Evolutionary conservation across 2,329 filamentous ascomycete species (phyloP).

Genomic region (Exophiala sp.): DNA sequence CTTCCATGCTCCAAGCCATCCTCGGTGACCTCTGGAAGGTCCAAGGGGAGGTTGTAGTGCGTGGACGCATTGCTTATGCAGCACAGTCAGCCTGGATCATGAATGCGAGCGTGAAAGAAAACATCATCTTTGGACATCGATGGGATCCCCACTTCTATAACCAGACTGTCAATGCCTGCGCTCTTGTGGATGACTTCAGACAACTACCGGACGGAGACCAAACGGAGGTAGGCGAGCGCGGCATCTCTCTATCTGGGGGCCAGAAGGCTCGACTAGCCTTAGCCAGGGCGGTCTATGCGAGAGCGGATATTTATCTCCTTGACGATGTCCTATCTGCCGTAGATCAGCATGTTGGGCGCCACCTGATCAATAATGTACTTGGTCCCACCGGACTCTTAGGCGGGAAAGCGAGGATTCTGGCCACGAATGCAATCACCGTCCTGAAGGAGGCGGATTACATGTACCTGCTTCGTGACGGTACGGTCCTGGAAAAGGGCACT

Average conservation of each 20-base stretch:
- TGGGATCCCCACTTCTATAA: constrained; percentile 95
- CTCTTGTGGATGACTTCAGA: constrained; percentile 81
- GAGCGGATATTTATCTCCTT: constrained; percentile 91
- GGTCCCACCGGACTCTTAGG: constrained; percentile 74
- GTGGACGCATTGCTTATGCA: constrained; percentile 82
- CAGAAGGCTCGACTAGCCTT: constrained; percentile 92
- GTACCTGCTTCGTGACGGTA: constrained; percentile 73
- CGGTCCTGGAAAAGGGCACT: constrained; percentile 79
- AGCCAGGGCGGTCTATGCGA: constrained; percentile 88
- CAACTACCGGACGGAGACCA: constrained; percentile 92
- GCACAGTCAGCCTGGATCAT: constrained; percentile 93
- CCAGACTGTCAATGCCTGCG: constrained; percentile 83
- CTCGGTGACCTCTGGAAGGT: constrained; percentile 90
- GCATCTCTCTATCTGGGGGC: constrained; percentile 90
- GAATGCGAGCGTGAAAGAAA: constrained; percentile 95
- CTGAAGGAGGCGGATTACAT: constrained; percentile 86
- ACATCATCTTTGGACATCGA: constrained; percentile 91
- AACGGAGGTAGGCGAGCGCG: constrained; percentile 92
- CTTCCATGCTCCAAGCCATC: constrained; percentile 80
- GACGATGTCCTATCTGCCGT: constrained; percentile 94
- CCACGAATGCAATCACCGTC: constrained; percentile 91
- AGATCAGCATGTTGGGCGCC: constrained; percentile 93
- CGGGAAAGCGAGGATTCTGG: constrained; percentile 83
- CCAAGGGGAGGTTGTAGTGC: constrained; percentile 73
- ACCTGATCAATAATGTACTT: constrained; percentile 90